Base-by-base conservation (phyloP, 2,329 filamentous ascomycete genomes). In the Arthrobotrys musiformis region DNA sequence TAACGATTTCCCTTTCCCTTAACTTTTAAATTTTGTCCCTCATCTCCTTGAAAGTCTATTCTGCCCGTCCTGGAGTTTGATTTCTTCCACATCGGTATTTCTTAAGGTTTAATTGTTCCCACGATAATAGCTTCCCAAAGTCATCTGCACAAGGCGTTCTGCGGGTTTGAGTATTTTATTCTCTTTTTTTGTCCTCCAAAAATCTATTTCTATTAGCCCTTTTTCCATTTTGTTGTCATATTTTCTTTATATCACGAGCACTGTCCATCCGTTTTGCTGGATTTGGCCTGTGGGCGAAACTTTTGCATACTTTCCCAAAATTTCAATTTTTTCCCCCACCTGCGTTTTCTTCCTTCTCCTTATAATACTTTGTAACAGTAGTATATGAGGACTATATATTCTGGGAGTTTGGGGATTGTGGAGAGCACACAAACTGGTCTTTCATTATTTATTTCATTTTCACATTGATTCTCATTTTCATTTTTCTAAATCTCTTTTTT, bases 311-410 rank as follows among this genome's bases (percentile, higher is more conserved):
- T 52, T 63, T 24, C 4, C 26, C 54, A 46, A 60, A 62, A 42
- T 42, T 42, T 42, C 40, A 50, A 54, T 44, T 62, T 44, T n/a
- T n/a, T n/a, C n/a, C 46, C 56, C 46, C 50, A 62, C 60, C 46
- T 19, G 44, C 42, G 54, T 69, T 42, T 63, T 63, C 33, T 70
- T 78, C 73, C 30, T 42, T 52, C 70, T 70, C 68, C 60, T 33
- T 76, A 69, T 80, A 73, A 62, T 78, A 72, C 76, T 76, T 78
- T 78, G 78, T 79, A 77, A 79, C 78, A 77, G 56, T 69, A 75
- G 70, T 75, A 69, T 68, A 68, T 54, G 63, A 69, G 70, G 70
- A 75, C 35, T 75, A 75, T 75, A 66, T 72, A 66, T 64, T 48
- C 54, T 68, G 63, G 70, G 70, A 68, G 70, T 75, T 75, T 60